These are phyloP conservation scores for Microdochium bolleyi DNA, from an alignment of 2,329 filamentous ascomycete species.

Conservation along the genomic window DNA sequence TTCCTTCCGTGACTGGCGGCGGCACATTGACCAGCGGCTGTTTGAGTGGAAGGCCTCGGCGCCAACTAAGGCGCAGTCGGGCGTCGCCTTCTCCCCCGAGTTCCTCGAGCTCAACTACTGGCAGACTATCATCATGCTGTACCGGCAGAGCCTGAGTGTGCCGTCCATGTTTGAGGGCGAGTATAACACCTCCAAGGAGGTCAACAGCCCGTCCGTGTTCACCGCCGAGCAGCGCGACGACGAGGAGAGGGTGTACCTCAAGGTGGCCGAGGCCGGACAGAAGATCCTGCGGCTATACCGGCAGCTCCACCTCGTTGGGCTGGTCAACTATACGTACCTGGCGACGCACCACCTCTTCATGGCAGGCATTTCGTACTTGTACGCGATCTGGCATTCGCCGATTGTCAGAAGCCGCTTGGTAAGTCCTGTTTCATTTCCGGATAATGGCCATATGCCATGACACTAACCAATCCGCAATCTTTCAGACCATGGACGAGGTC, in stretches of 20 bases:
- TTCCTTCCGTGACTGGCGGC: constrained; percentile 81
- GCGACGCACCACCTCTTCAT: constrained; percentile 96
- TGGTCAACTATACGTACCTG: constrained; percentile 94
- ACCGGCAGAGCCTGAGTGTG: constrained; percentile 81
- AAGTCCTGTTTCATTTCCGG: constrained; percentile 31
- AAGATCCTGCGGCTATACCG: constrained; percentile 87
- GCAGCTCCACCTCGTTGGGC: constrained; percentile 75
- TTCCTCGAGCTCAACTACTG: constrained; percentile 96
- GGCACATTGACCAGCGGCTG: constrained; percentile 75
- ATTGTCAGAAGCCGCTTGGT: constrained; percentile 79
- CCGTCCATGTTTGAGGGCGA: constrained; percentile 80
- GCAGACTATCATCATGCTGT: constrained; percentile 94
- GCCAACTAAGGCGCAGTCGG: constrained; percentile 69
- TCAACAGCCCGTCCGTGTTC: constrained; percentile 54
- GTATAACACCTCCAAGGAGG: constrained; percentile 56
- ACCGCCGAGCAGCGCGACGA: constrained; percentile 65
- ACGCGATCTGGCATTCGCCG: constrained; percentile 94
- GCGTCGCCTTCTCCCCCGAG: constrained; percentile 81
- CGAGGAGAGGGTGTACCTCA: constrained; percentile 85
- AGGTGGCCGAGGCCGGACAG: constrained; percentile 91
- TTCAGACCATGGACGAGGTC: constrained; percentile 82
- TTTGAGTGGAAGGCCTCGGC: constrained; percentile 81
- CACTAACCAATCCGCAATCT: neutral
- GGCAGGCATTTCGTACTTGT: constrained; percentile 92
- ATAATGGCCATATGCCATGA: neutral